phyloP scores from a whole-genome alignment of 2,329 filamentous ascomycete genomes.

The Sclerotinia nivalis region DNA sequence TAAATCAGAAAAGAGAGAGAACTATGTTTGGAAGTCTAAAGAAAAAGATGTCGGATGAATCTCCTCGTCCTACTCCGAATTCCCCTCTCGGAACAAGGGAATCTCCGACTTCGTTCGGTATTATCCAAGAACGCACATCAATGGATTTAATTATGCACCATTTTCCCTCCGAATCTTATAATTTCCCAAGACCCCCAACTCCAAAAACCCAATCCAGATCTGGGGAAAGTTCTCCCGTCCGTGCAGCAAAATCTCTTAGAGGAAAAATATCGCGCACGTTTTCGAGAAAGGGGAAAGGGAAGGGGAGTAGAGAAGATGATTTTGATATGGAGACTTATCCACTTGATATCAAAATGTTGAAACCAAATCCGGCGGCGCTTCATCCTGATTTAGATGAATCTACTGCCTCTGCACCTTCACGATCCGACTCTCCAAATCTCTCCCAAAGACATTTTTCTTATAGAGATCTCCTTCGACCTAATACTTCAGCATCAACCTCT shows the following conservation, averaged over 20 bases:
- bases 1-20: neutral
- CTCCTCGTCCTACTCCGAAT: neutral
- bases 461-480: neutral
- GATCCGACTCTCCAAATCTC: neutral
- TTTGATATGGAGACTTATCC: neutral
- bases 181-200: neutral
- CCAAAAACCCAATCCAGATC: neutral
- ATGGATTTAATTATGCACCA: neutral
- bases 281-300: neutral
- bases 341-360: neutral
- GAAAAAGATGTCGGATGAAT: neutral
- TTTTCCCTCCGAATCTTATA: neutral
- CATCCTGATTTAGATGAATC: neutral
- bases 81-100: neutral
- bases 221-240: neutral
- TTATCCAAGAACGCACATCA: neutral
- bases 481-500: neutral
- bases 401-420: neutral
- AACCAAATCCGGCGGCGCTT: neutral
- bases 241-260: neutral
- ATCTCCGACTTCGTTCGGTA: neutral
- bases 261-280: slow-evolving; percentile 2
- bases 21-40: neutral
- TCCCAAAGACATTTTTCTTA: neutral
- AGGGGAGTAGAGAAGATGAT: neutral